These are phyloP conservation scores for Panaeolus cyanescens DNA, from an alignment of 768 basidiomycete genomes.

Conservation along the genomic window DNA sequence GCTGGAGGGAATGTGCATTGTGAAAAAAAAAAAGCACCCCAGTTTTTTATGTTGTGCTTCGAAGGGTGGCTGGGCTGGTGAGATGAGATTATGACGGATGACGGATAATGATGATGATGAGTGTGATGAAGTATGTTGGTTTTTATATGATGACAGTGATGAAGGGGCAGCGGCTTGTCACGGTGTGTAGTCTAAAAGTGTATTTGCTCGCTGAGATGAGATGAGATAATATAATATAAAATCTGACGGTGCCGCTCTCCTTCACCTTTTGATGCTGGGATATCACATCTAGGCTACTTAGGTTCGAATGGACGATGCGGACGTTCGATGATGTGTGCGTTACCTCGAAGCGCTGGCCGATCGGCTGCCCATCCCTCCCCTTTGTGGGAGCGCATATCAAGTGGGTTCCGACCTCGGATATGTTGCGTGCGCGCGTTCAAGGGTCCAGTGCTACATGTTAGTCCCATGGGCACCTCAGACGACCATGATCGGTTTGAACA, in stretches of 20 bases:
- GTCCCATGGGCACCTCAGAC: background rate
- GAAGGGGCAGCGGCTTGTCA: background rate
- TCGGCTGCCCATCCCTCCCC: background rate
- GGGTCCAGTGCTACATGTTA: background rate
- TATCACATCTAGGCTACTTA: background rate
- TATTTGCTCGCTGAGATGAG: background rate
- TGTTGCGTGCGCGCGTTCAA: background rate
- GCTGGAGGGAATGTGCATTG: too few species aligned
- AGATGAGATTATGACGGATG: background rate
- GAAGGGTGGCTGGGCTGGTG: too few species aligned
- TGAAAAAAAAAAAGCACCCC: constrained; percentile 1
- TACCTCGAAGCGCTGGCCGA: background rate
- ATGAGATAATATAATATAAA: constrained; percentile 2
- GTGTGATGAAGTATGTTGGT: too few species aligned
- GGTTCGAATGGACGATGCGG: background rate
- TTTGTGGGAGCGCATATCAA: background rate
- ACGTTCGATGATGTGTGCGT: background rate
- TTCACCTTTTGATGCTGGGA: background rate
- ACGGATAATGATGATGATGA: too few species aligned
- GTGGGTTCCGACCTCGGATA: too few species aligned
- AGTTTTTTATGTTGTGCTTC: background rate
- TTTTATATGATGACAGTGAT: too few species aligned
- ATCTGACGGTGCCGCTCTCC: constrained; percentile 1
- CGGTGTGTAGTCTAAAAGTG: constrained; percentile 1
- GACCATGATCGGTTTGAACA: background rate